phyloP scores from a whole-genome alignment of 2,329 filamentous ascomycete species.

The Penicillium palitans region DNA sequence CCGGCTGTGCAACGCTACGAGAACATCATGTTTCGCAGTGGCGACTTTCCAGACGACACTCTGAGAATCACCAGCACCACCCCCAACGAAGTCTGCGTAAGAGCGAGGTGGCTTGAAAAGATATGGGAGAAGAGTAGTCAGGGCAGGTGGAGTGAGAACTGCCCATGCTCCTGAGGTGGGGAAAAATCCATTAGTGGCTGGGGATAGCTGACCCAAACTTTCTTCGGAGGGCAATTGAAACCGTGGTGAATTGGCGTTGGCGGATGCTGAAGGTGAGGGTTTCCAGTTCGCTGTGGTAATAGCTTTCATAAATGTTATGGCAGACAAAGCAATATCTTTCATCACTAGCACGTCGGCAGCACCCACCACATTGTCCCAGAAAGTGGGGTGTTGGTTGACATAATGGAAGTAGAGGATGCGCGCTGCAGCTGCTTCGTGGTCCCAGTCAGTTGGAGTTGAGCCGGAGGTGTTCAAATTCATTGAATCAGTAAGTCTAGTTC shows the following conservation, averaged over 20 bases:
- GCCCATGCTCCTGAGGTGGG: constrained; percentile 51
- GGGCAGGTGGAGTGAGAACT: constrained; percentile 53
- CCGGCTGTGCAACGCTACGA: constrained; percentile 51
- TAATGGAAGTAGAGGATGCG: constrained; percentile 58
- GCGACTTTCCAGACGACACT: constrained; percentile 60
- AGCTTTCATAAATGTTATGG: constrained; percentile 53
- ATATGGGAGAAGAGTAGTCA: constrained; percentile 55
- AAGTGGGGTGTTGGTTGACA: constrained; percentile 49
- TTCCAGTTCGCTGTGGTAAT: constrained; percentile 59
- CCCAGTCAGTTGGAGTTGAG: constrained; percentile 41
- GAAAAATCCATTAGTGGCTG: constrained; percentile 37
- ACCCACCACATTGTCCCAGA: constrained; percentile 55
- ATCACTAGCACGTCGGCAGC: constrained; percentile 60
- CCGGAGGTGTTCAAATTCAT: constrained; percentile 36
- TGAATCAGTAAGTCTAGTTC: constrained; percentile 25
- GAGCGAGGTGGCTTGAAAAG: constrained; percentile 58
- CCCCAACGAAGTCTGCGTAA: constrained; percentile 59
- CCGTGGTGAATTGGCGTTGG: constrained; percentile 22
- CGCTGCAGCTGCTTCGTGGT: constrained; percentile 54
- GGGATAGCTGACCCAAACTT: constrained; percentile 38
- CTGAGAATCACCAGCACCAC: constrained; percentile 57
- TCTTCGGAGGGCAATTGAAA: constrained; percentile 46
- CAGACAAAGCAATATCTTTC: constrained; percentile 57
- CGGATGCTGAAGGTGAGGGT: constrained; percentile 35
- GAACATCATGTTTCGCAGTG: constrained; percentile 57